Conservation (phyloP, 352 stramenopile species). For the Pythium guiyangense region DNA sequence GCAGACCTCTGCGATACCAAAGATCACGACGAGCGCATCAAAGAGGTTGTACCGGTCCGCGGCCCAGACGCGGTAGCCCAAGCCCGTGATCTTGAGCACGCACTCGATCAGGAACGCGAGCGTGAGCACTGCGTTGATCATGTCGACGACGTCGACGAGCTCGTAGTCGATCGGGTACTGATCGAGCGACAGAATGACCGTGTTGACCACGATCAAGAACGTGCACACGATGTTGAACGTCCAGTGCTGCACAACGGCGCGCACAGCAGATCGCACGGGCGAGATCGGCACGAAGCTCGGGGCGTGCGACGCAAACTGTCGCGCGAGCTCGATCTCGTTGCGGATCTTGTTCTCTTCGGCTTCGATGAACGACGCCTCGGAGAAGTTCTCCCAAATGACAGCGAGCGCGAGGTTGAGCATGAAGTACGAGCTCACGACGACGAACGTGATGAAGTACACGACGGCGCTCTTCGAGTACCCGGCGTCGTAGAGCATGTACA, state of each 20-base stretch:
- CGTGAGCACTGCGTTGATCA: constrained; percentile 53
- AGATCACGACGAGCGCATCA: constrained; percentile 52
- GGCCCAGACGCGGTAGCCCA: constrained; percentile 48
- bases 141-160: constrained; percentile 35
- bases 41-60: constrained; percentile 76
- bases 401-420: constrained; percentile 88
- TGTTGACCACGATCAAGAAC: constrained; percentile 76
- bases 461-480: constrained; percentile 35
- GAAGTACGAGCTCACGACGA: constrained; percentile 88
- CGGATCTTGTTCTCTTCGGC: constrained; percentile 32
- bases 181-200: constrained; percentile 78
- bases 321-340: constrained; percentile 17
- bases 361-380: constrained; percentile 44
- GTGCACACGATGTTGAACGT: constrained; percentile 48
- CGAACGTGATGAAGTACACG: constrained; percentile 85
- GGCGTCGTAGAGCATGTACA: constrained; percentile 61
- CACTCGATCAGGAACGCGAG: constrained; percentile 49
- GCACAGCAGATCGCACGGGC: constrained; percentile 13
- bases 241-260: constrained; percentile 36
- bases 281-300: constrained; percentile 4
- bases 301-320: not conserved
- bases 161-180: constrained; percentile 53
- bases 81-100: constrained; percentile 63
- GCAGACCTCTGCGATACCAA: constrained; percentile 30
- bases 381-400: constrained; percentile 88